Evolutionary conservation across 495 filamentous ascomycete species (phyloP), one percentile per base, ranked within the genome.

Genomic region (Aspergillus incahuasiensis): DNA sequence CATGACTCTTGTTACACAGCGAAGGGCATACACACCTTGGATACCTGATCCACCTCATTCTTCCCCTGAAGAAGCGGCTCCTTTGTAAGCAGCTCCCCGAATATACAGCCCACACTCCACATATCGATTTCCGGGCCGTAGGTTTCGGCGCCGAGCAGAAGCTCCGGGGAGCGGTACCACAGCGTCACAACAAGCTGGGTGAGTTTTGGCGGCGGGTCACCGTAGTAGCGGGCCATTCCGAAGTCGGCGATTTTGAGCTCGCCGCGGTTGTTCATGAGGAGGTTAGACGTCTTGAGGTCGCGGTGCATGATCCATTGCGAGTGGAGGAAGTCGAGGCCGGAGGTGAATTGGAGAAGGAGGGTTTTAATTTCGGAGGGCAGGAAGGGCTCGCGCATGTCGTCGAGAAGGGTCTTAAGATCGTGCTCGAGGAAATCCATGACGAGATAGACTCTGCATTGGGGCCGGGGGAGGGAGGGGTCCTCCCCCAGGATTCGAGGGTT

Each of bases 401-500:
- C 89, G 56, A 92, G 87, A 54, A 98, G 81, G 54, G 89, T 88
- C 75, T 95, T 96, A 56, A 98, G 87, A 70, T 98, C 94, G 77
- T 98, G 94, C 77, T 97, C 92, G 66, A 96, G 78, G 75, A 97
- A 98, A 70, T 96, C 92, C 83, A 98, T 92, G 54, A 98, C 94
- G 47, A 98, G 85, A 76, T 88, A 97, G 58, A 96, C 85, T 75
- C 89, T 91, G 68, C 64, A 24, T n/a, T 30, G 40, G 3, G 25
- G 35, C 44, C 19, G 30, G 35, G 19, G 39, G 38, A 28, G n/a
- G 30, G 28, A 19, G 41, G 7, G 20, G 21, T 13, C 32, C 24
- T 48, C 55, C 55, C 55, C 48, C 21, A 16, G 35, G 30, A 5
- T 39, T 40, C 34, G 22, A 48, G 40, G 49, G 63, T 65, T 61